Conservation (phyloP, 148 eudicot species). For the Silene uniflora region DNA sequence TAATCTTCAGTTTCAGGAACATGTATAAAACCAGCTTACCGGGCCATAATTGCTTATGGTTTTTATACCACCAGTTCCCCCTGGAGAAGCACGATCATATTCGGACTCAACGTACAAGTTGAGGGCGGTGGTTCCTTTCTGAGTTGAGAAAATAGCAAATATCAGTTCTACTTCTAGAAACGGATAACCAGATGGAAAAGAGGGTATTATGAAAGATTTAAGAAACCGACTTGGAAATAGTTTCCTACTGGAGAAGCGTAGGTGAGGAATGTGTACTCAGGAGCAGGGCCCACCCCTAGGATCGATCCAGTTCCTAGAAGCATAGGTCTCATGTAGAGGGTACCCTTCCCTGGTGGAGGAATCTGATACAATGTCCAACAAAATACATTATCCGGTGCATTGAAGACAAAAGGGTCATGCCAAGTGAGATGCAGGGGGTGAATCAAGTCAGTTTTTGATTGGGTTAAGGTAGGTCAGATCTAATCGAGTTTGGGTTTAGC, state of each 20-base stretch:
- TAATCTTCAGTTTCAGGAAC: neutral
- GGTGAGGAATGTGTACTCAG: slow-evolving; percentile 78
- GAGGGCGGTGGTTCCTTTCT: slow-evolving; percentile 75
- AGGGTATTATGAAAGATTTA: neutral
- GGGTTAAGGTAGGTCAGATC: too few species aligned
- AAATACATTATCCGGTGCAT: neutral
- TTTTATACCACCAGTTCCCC: slow-evolving; percentile 94
- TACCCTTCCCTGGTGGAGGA: slow-evolving; percentile 92
- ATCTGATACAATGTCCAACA: slow-evolving; percentile 41
- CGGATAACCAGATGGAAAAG: slow-evolving; percentile 1
- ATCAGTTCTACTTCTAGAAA: neutral
- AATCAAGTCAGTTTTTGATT: too few species aligned
- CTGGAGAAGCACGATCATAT: slow-evolving; percentile 78
- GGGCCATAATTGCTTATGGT: slow-evolving; percentile 84
- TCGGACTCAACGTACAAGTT: slow-evolving; percentile 73
- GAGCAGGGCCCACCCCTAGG: slow-evolving; percentile 74
- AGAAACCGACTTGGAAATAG: slow-evolving; percentile 66
- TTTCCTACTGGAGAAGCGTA: slow-evolving; percentile 91
- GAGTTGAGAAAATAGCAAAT: slow-evolving; percentile 1
- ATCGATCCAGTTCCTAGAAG: slow-evolving; percentile 81
- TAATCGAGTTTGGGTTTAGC: too few species aligned
- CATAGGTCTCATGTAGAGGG: slow-evolving; percentile 84
- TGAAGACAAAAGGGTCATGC: neutral
- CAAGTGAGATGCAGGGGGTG: too few species aligned
- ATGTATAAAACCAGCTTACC: slow-evolving; percentile 30